Conservation (phyloP, 164 flowering plant species). For the Stephania cephalantha region DNA sequence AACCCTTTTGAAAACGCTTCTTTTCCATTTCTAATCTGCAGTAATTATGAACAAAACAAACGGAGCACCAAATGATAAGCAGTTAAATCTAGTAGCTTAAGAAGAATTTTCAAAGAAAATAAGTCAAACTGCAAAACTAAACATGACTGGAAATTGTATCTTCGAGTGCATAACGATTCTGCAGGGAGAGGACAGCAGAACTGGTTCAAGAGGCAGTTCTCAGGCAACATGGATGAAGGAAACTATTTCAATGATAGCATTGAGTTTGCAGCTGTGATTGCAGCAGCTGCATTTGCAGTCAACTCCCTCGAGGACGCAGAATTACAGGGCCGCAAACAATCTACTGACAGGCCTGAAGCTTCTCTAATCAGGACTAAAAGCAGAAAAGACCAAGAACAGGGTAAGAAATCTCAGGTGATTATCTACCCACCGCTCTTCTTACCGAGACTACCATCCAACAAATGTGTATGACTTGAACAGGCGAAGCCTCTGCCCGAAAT, state of each 20-base stretch:
- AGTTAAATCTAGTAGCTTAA: not conserved
- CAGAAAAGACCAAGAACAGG: slow-evolving; percentile 21
- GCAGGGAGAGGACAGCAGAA: slow-evolving; percentile 35
- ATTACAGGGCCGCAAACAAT: slow-evolving; percentile 17
- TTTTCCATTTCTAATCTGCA: not conserved
- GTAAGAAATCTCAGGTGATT: slow-evolving; percentile 15
- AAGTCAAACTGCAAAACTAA: not conserved
- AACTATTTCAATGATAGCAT: slow-evolving; percentile 18
- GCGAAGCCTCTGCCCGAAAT: slow-evolving; percentile 25
- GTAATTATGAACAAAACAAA: not conserved
- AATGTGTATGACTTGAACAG: slow-evolving; percentile 19
- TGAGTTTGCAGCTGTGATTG: slow-evolving; percentile 44
- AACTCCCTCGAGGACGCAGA: slow-evolving; percentile 32
- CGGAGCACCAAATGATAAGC: not conserved
- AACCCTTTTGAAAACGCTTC: not conserved
- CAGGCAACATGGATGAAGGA: slow-evolving; percentile 33
- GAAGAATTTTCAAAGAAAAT: not conserved
- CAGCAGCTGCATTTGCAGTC: slow-evolving; percentile 66
- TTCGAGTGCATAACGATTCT: slow-evolving; percentile 8
- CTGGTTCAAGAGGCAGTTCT: slow-evolving; percentile 47
- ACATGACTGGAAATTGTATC: not conserved
- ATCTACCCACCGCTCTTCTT: slow-evolving; percentile 8
- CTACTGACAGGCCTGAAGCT: slow-evolving; percentile 11
- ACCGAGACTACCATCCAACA: not conserved
- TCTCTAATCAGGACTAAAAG: slow-evolving; percentile 22